Percentiles rank a stretch among this genome's conserved stretches.
phyloP scores from a whole-genome alignment of 345 rosid genomes.

The Lumnitzera racemosa region DNA sequence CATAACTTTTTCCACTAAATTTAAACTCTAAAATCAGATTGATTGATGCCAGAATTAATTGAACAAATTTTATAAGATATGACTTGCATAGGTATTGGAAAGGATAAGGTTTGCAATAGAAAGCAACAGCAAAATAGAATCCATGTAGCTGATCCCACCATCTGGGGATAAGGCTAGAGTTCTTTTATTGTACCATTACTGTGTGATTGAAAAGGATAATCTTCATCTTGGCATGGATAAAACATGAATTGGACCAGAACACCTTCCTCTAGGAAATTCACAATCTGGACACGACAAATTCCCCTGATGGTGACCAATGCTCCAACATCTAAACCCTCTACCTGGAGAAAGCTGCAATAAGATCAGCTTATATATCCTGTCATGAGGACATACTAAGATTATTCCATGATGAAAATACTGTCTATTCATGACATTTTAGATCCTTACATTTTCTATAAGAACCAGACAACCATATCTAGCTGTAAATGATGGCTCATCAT shows the following conservation, averaged over 20 bases:
- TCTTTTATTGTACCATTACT: too few species aligned
- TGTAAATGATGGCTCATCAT: slow-evolving; percentile 59
- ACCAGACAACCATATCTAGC: slow-evolving; percentile 78
- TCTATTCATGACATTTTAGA: slow-evolving; percentile 5
- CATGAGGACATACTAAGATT: slow-evolving; percentile 5
- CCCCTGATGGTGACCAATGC: slow-evolving; percentile 68
- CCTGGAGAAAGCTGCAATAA: slow-evolving; percentile 26
- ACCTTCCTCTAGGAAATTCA: slow-evolving; percentile 42
- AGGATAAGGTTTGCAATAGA: too few species aligned
- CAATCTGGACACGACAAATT: slow-evolving; percentile 57
- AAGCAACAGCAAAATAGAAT: too few species aligned
- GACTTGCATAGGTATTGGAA: too few species aligned
- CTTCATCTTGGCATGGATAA: background rate
- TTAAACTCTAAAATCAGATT: too few species aligned
- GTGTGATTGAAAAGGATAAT: too few species aligned
- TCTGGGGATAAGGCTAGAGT: too few species aligned
- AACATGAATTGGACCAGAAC: background rate
- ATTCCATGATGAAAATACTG: background rate
- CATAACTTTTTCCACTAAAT: too few species aligned
- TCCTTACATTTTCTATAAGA: slow-evolving; percentile 57
- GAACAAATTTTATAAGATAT: too few species aligned
- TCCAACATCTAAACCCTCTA: slow-evolving; percentile 62
- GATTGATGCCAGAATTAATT: too few species aligned
- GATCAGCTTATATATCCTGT: background rate
- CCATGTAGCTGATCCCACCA: too few species aligned